Evolutionary conservation across 2,329 filamentous ascomycete species (phyloP).

Genomic region (Thelonectria rubi): DNA sequence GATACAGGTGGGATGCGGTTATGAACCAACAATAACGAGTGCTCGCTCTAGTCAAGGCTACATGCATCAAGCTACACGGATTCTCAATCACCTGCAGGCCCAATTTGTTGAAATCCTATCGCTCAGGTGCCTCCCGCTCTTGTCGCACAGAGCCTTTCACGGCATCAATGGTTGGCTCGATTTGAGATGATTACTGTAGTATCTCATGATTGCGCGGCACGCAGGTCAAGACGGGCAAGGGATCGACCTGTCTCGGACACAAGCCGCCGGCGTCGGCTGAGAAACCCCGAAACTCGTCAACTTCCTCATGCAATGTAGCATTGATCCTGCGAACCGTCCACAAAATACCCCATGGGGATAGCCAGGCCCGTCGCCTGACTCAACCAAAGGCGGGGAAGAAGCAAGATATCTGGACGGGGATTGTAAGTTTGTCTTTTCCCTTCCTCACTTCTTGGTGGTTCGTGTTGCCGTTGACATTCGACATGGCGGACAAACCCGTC

Average conservation of each 20-base stretch:
- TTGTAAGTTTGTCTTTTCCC: neutral
- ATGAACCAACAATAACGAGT: too few species aligned
- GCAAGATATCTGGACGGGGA: neutral
- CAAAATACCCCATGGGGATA: constrained; percentile 20
- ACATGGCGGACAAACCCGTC: constrained; percentile 8
- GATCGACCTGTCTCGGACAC: constrained; percentile 11
- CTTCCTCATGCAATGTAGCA: constrained; percentile 4
- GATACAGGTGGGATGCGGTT: too few species aligned
- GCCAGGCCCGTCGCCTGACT: neutral
- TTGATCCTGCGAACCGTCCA: constrained; percentile 5
- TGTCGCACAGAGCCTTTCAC: too few species aligned
- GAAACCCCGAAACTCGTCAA: neutral
- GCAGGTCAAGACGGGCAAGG: constrained; percentile 3
- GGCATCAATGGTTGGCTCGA: too few species aligned
- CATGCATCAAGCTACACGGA: too few species aligned
- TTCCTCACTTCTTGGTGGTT: neutral
- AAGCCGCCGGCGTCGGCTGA: constrained; percentile 13
- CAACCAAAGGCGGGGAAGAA: constrained; percentile 4
- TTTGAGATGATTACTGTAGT: too few species aligned
- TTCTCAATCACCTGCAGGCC: too few species aligned
- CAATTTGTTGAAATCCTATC: too few species aligned
- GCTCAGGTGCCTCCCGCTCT: too few species aligned
- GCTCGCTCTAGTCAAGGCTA: too few species aligned
- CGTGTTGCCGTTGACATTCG: neutral
- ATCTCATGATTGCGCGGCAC: neutral